Percentiles rank a stretch among this genome's conserved stretches.
phyloP scores from a whole-genome alignment of 179 eudicot species.

The Sideroxylon spinosum region DNA sequence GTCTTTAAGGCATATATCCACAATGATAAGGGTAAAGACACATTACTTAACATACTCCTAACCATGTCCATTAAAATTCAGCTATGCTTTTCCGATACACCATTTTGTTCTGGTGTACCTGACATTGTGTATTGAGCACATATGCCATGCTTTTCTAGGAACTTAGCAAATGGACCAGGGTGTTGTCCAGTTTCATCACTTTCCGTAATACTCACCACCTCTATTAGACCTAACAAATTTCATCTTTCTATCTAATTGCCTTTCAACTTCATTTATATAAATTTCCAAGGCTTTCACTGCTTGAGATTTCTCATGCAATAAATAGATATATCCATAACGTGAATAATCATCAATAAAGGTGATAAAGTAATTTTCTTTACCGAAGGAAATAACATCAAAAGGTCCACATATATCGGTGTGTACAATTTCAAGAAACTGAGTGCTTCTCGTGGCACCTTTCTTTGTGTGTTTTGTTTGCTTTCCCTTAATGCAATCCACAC shows the following conservation, averaged over 20 bases:
- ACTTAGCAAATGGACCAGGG: background rate
- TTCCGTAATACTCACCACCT: too few species aligned
- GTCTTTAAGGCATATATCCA: conserved; percentile 4
- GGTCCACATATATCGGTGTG: background rate
- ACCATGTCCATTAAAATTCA: background rate
- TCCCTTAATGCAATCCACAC: conserved; percentile 11
- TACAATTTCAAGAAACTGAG: conserved; percentile 1
- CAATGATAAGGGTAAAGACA: background rate
- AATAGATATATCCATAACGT: background rate
- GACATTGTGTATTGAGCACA: conserved; percentile 7
- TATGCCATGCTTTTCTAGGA: background rate
- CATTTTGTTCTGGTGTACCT: conserved; percentile 8
- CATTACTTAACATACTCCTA: background rate
- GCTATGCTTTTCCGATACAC: background rate
- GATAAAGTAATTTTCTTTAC: background rate
- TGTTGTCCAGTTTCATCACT: background rate
- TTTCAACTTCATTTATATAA: too few species aligned
- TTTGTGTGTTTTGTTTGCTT: background rate
- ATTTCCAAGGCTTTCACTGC: too few species aligned
- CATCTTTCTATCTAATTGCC: too few species aligned
- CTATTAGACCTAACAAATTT: too few species aligned
- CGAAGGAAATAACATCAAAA: conserved; percentile 6
- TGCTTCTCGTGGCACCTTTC: conserved; percentile 1
- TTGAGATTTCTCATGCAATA: too few species aligned
- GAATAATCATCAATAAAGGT: conserved; percentile 4